Evolutionary conservation across 495 filamentous ascomycete genomes (phyloP).

Genomic region (Penicillium paxilli): DNA sequence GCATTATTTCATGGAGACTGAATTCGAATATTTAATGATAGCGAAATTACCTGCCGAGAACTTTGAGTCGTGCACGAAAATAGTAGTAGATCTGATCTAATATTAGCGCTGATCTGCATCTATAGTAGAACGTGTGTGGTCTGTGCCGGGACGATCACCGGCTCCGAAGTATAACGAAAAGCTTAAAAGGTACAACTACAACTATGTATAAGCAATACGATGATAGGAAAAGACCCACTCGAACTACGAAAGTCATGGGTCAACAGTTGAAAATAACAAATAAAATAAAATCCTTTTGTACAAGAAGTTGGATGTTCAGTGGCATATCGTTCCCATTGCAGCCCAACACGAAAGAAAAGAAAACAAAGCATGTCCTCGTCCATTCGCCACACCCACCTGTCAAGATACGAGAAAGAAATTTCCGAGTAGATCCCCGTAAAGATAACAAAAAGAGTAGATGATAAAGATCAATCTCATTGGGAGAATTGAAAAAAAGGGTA

Average conservation of each 20-base stretch:
- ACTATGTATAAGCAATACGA: too few relatives aligned
- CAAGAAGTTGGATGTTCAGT: not conserved
- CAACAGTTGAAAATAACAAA: not conserved
- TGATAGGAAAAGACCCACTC: not conserved
- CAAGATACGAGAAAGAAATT: not conserved
- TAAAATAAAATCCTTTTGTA: not conserved
- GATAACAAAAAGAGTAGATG: slow-evolving; percentile 1
- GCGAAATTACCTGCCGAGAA: too few relatives aligned
- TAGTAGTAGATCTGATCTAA: too few relatives aligned
- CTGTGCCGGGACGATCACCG: too few relatives aligned
- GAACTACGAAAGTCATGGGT: not conserved
- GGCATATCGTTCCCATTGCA: not conserved
- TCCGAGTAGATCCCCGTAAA: slow-evolving; percentile 9
- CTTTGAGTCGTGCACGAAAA: too few relatives aligned
- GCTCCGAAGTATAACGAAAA: too few relatives aligned
- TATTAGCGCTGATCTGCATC: too few relatives aligned
- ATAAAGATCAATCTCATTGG: slow-evolving; percentile 15
- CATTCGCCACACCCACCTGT: not conserved
- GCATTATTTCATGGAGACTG: too few relatives aligned
- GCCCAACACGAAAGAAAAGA: not conserved
- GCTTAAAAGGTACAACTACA: too few relatives aligned
- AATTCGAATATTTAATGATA: too few relatives aligned
- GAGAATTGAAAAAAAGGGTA: slow-evolving; percentile 5
- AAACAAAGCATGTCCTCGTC: not conserved
- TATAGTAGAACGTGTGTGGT: too few relatives aligned